Evolutionary conservation across 495 filamentous ascomycete genomes (phyloP).

Genomic region (Venustampulla echinocandica): DNA sequence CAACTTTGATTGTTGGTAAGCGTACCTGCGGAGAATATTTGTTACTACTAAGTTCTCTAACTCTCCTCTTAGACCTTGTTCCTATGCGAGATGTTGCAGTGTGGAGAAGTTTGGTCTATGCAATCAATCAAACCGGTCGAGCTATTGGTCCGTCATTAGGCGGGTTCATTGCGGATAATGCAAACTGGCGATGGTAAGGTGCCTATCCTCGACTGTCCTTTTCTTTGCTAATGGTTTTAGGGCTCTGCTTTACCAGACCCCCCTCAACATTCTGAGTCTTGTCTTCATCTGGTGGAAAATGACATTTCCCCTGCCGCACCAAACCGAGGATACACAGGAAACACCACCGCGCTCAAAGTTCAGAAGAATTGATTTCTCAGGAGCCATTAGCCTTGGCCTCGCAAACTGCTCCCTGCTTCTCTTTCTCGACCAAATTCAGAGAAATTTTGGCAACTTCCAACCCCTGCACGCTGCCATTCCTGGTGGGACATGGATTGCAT

Average conservation of each 20-base stretch:
- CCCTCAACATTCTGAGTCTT: conserved; percentile 3
- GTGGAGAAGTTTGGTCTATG: conserved; percentile 60
- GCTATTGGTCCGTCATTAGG: conserved; percentile 55
- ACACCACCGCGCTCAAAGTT: too few relatives aligned
- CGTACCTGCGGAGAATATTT: too few relatives aligned
- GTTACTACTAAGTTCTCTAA: conserved; percentile 25
- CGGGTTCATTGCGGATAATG: conserved; percentile 55
- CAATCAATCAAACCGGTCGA: conserved; percentile 53
- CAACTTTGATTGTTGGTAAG: too few relatives aligned
- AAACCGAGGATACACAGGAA: too few relatives aligned
- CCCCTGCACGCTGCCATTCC: too few relatives aligned
- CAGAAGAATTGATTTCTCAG: conserved; percentile 41
- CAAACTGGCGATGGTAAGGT: conserved; percentile 50
- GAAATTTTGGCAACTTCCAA: too few relatives aligned
- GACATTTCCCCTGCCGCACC: not conserved
- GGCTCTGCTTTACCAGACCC: too few relatives aligned
- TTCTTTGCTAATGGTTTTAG: not conserved
- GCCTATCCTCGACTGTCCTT: not conserved
- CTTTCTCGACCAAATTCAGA: too few relatives aligned
- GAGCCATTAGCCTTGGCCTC: too few relatives aligned
- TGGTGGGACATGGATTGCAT: too few relatives aligned
- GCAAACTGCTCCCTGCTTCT: too few relatives aligned
- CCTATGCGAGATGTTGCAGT: conserved; percentile 55
- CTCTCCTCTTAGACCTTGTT: conserved; percentile 42
- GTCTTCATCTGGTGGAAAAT: conserved; percentile 10